Evolutionary conservation across 83 land plant genomes (phyloP).

Genomic region (Picea mariana): DNA sequence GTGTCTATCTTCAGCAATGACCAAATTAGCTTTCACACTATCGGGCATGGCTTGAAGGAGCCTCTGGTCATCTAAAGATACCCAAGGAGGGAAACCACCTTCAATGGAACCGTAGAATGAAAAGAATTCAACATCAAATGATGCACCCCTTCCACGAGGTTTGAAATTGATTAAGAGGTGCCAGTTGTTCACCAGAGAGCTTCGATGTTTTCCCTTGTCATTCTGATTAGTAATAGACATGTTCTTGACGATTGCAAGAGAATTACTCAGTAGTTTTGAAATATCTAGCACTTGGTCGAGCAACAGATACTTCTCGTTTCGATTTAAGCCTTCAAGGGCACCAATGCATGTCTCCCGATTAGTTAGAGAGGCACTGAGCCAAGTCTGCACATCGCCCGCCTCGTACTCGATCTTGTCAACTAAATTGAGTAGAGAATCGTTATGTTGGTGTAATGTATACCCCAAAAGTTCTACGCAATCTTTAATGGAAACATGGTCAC

Average conservation of each 20-base stretch:
- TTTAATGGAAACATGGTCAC: no score
- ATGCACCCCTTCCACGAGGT: no score
- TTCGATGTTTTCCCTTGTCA: no score
- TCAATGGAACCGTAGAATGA: no score
- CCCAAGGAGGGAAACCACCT: slow-evolving; percentile 25
- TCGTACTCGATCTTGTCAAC: not conserved
- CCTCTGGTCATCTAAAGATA: slow-evolving; percentile 21
- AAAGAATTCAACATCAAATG: no score
- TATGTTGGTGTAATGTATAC: not conserved
- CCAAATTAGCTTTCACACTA: slow-evolving; percentile 24
- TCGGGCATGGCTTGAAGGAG: slow-evolving; percentile 14
- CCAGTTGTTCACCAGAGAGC: not conserved
- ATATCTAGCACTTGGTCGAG: not conserved
- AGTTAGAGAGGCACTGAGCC: no score
- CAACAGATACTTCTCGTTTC: not conserved
- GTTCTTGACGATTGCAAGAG: not conserved
- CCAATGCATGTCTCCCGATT: not conserved
- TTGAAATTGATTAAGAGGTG: not conserved
- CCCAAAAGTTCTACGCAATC: not conserved
- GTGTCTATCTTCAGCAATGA: slow-evolving; percentile 53
- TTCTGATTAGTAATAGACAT: no score
- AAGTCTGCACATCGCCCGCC: no score
- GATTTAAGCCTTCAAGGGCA: not conserved
- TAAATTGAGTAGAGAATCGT: not conserved
- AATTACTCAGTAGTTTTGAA: not conserved